A percentile compares a stretch with the other conserved stretches of the same genome.
Conservation (phyloP, 805 yeast species). For the Candida sithepensis region DNA sequence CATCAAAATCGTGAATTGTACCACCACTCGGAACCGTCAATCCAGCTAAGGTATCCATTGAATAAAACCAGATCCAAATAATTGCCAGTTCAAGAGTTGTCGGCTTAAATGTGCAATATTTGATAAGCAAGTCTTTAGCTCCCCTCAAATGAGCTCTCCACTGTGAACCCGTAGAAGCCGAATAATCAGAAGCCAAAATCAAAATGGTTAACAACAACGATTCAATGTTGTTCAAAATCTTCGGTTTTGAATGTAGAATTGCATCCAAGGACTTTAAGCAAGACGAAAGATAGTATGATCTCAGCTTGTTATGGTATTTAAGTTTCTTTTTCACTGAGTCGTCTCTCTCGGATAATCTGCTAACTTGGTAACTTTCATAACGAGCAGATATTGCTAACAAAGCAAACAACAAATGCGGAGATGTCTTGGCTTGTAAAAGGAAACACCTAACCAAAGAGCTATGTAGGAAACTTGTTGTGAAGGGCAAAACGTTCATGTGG, state of each 20-base stretch:
- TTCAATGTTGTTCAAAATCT: conserved; percentile 55
- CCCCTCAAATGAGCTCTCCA: conserved; percentile 71
- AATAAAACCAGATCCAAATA: conserved; percentile 54
- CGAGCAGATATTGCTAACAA: conserved; percentile 71
- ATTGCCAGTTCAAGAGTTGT: conserved; percentile 33
- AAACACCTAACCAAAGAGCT: conserved; percentile 32
- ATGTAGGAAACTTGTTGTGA: conserved; percentile 31
- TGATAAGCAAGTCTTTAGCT: conserved; percentile 59
- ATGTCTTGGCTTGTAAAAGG: conserved; percentile 36
- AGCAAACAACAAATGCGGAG: conserved; percentile 65
- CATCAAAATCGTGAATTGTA: conserved; percentile 48
- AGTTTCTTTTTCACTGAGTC: conserved; percentile 14
- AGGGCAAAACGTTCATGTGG: conserved; percentile 33
- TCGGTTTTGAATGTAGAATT: conserved; percentile 38
- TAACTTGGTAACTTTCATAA: conserved; percentile 34
- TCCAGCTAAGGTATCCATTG: conserved; percentile 60
- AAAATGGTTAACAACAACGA: conserved; percentile 66
- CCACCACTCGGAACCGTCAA: conserved; percentile 58
- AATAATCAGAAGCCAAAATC: conserved; percentile 61
- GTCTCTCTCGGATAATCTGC: conserved; percentile 16
- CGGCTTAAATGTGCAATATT: conserved; percentile 36
- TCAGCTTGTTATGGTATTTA: conserved; percentile 52
- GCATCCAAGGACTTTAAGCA: conserved; percentile 61
- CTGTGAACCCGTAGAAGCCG: conserved; percentile 52
- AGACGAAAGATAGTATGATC: conserved; percentile 57